Base-by-base conservation (phyloP, 2,329 filamentous ascomycete species). In the Lasiodiplodia citricola region DNA sequence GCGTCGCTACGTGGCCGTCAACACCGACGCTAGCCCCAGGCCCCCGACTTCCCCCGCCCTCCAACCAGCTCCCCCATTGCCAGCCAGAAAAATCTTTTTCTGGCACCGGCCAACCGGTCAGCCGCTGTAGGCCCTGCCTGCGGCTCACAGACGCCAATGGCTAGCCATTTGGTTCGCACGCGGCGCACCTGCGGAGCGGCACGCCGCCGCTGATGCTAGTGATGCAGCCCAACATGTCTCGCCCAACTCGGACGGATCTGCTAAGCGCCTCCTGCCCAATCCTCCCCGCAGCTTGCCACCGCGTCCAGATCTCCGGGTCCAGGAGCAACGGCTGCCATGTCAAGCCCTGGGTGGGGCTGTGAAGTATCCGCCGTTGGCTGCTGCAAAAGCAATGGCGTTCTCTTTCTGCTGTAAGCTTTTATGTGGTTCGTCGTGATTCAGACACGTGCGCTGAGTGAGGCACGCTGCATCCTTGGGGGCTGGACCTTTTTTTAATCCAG, bases 161-260 rank as follows among this genome's bases (percentile, higher is more conserved):
- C 60, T 62, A 41, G 21, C 21, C 44, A 31, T 23, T 21, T 44
- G 16, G 23, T 14, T 23, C 37, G 23, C 38, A 62, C 25, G 21
- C 38, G 25, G 35, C 28, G n/a, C 62, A 54, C 50, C 16, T 28
- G 58, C 62, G 55, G 66, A 52, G 47, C 56, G 66, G 56, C 66
- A 54, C 56, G 66, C 55, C 58, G 58, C 58, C 41, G 58, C 56
- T n/a, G 58, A 31, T 64, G 60, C 60, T 64, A 51, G 41, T 47
- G 44, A 64, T 56, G 66, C 66, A 68, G 66, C 56, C 47, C 66
- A 63, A 62, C 60, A 50, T 68, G 31, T 55, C 66, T 62, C 23
- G 66, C 47, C 51, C 60, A 52, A 64, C 60, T 52, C 25, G 31
- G 21, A 23, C 44, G 13, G 47, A 38, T 64, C 47, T 31, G 51